Evolutionary conservation across 1,139 yeast genomes (phyloP).

Genomic region (Taphrina deformans): DNA sequence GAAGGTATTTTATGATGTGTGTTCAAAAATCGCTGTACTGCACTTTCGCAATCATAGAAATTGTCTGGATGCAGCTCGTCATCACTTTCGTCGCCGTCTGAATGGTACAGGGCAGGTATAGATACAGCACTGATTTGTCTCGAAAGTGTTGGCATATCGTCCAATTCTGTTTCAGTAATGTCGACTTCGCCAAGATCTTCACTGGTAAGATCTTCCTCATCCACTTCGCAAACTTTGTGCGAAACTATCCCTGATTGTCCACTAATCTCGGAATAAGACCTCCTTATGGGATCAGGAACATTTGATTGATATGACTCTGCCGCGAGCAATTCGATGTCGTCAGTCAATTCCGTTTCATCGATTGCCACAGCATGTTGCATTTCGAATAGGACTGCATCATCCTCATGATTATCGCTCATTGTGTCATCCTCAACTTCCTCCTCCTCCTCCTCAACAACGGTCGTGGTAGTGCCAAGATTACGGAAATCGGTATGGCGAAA

Average conservation of each 20-base stretch:
- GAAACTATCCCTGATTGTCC: neutral
- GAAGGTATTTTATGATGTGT: neutral
- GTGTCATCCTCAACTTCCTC: neutral
- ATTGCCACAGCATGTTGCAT: neutral
- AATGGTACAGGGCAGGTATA: conserved; percentile 10
- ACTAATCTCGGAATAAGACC: neutral
- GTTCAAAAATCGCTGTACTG: neutral
- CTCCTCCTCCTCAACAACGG: neutral
- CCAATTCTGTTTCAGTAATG: conserved; percentile 13
- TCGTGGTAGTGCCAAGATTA: neutral
- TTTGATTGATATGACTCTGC: neutral
- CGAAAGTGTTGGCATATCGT: conserved; percentile 29
- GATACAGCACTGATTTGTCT: conserved; percentile 12
- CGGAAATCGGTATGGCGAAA: neutral
- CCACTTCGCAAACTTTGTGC: neutral
- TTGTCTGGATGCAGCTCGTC: conserved; percentile 1
- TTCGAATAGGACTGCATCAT: neutral
- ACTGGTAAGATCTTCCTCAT: neutral
- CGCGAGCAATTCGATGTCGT: neutral
- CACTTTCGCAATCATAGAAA: neutral
- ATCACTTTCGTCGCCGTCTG: conserved; percentile 5
- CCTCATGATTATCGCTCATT: neutral
- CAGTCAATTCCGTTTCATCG: neutral
- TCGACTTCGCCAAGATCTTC: conserved; percentile 6
- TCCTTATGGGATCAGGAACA: neutral